Conservation (phyloP, 805 yeast species). For the Candida cerambycidarum region DNA sequence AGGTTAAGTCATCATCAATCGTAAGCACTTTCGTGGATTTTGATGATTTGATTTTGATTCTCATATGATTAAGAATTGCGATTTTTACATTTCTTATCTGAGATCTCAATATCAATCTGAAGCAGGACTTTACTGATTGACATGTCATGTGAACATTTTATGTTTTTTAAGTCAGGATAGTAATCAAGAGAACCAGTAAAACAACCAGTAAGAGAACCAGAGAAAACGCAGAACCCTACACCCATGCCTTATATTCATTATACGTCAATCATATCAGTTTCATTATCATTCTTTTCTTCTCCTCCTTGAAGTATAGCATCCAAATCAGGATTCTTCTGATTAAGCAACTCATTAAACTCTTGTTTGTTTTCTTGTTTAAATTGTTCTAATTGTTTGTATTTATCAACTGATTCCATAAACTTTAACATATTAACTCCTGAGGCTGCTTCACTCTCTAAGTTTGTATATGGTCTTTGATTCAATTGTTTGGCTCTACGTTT, state of each 20-base stretch:
- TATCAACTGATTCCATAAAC: conserved; percentile 63
- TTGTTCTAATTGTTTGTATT: conserved; percentile 48
- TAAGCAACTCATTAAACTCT: conserved; percentile 34
- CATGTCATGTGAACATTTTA: too few species aligned
- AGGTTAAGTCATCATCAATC: conserved; percentile 35
- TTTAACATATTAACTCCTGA: conserved; percentile 72
- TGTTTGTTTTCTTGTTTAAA: conserved; percentile 44
- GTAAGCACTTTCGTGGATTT: conserved; percentile 12
- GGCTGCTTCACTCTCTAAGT: conserved; percentile 88
- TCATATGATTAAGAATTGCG: conserved; percentile 12
- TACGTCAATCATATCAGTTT: conserved; percentile 22
- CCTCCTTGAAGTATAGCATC: conserved; percentile 31
- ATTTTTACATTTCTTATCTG: background rate
- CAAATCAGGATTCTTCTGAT: conserved; percentile 39
- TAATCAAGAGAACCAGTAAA: background rate
- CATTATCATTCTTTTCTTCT: conserved; percentile 7
- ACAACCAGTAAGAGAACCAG: background rate
- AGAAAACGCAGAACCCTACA: background rate
- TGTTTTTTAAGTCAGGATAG: too few species aligned
- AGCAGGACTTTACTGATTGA: too few species aligned
- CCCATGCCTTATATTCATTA: conserved; percentile 4
- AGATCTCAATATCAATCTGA: too few species aligned
- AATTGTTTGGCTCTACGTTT: conserved; percentile 81
- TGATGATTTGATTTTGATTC: conserved; percentile 14
- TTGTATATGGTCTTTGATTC: conserved; percentile 78